These are phyloP conservation scores for Cucurbita ficifolia DNA, from an alignment of 306 rosid species.

Conservation along the genomic window DNA sequence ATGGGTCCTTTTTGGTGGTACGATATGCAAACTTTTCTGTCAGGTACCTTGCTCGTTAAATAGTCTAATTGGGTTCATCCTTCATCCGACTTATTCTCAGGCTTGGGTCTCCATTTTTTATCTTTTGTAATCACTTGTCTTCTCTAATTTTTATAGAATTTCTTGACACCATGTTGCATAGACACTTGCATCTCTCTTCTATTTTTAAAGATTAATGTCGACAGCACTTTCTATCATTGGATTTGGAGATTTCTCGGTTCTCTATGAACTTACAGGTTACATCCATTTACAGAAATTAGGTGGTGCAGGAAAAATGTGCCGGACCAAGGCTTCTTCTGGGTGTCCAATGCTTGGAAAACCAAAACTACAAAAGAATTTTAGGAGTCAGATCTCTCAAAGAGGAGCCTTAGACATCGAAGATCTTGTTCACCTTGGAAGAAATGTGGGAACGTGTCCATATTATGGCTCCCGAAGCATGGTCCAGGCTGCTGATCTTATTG, in stretches of 20 bases:
- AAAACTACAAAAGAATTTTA: slow-evolving; percentile 48
- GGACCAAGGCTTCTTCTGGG: slow-evolving; percentile 69
- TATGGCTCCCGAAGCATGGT: slow-evolving; percentile 89
- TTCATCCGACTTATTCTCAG: background rate
- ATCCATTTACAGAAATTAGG: slow-evolving; percentile 42
- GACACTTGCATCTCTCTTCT: background rate
- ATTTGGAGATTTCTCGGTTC: background rate
- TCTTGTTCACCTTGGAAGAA: slow-evolving; percentile 75
- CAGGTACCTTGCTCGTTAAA: background rate
- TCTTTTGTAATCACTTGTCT: background rate
- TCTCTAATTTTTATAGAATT: background rate
- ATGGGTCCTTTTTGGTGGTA: background rate
- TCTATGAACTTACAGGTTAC: slow-evolving; percentile 11
- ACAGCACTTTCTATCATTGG: background rate
- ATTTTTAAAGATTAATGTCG: background rate
- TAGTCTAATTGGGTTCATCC: background rate
- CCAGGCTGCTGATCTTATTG: slow-evolving; percentile 69
- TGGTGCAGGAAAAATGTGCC: slow-evolving; percentile 35
- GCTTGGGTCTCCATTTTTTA: background rate
- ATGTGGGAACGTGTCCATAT: slow-evolving; percentile 73
- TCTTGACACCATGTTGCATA: background rate
- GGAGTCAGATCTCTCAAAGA: slow-evolving; percentile 46
- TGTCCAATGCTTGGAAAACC: slow-evolving; percentile 84
- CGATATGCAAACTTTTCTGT: background rate
- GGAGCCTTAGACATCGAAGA: slow-evolving; percentile 91